Evolutionary conservation across 2,329 filamentous ascomycete species (phyloP).

Genomic region (Acephala macrosclerotiorum): DNA sequence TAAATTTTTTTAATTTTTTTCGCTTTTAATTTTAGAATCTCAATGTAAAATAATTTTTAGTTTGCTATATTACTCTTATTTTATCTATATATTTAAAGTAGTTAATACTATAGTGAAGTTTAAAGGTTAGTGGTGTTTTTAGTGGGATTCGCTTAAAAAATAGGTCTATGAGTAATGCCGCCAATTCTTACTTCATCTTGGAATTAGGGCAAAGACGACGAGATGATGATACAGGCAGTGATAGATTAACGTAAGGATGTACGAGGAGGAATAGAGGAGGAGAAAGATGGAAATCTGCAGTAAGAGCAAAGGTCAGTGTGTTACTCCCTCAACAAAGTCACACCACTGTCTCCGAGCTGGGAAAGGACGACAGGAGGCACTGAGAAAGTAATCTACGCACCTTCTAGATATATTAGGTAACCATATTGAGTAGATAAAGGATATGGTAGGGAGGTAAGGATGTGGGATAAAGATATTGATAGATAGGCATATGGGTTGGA

Average conservation of each 20-base stretch:
- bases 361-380: background rate
- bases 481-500: background rate
- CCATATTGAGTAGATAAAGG: background rate
- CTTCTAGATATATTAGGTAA: background rate
- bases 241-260: background rate
- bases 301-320: constrained; percentile 1
- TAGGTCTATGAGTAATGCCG: too few relatives aligned
- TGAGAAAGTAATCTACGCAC: background rate
- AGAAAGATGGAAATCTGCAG: background rate
- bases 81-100: too few relatives aligned
- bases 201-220: constrained; percentile 43
- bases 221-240: background rate
- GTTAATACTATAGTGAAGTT: too few relatives aligned
- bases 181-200: too few relatives aligned
- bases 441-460: background rate
- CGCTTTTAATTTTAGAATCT: too few relatives aligned
- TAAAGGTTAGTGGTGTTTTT: too few relatives aligned
- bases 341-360: background rate
- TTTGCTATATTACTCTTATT: too few relatives aligned
- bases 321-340: background rate
- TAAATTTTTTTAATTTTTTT: too few relatives aligned
- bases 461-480: background rate
- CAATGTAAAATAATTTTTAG: too few relatives aligned
- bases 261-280: background rate
- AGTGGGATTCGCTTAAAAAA: too few relatives aligned